These are phyloP conservation scores for Exophiala sp. DNA, from an alignment of 2,329 filamentous ascomycete genomes.

Conservation along the genomic window DNA sequence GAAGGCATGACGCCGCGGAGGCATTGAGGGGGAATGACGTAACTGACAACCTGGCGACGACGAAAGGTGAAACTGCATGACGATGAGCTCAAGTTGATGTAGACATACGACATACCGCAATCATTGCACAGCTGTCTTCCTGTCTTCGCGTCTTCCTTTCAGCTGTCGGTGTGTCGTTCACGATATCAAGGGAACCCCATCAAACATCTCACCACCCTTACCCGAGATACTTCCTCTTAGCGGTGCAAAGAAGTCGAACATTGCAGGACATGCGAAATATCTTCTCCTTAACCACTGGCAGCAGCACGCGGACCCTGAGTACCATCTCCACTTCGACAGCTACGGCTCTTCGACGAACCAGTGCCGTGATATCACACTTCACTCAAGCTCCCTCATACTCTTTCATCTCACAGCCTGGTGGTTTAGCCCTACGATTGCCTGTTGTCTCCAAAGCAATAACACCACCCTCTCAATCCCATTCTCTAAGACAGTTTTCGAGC, in stretches of 20 bases:
- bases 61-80: background rate
- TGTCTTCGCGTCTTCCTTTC: too few relatives aligned
- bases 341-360: background rate
- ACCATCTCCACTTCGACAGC: slow-evolving; percentile 1
- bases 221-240: background rate
- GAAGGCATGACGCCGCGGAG: background rate
- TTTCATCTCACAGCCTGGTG: background rate
- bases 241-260: background rate
- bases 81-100: background rate
- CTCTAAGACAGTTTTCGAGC: background rate
- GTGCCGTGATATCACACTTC: background rate
- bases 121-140: too few relatives aligned
- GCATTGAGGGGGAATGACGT: slow-evolving; percentile 4
- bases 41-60: background rate
- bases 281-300: background rate
- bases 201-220: too few relatives aligned
- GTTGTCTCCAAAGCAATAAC: background rate
- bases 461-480: background rate
- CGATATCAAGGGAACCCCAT: too few relatives aligned
- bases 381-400: background rate
- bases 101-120: too few relatives aligned
- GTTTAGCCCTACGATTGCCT: background rate
- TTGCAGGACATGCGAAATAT: slow-evolving; percentile 1
- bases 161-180: too few relatives aligned
- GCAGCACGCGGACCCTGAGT: background rate